Conservation (phyloP, 257 asterid species). For the Ajuga chamaepitys region DNA sequence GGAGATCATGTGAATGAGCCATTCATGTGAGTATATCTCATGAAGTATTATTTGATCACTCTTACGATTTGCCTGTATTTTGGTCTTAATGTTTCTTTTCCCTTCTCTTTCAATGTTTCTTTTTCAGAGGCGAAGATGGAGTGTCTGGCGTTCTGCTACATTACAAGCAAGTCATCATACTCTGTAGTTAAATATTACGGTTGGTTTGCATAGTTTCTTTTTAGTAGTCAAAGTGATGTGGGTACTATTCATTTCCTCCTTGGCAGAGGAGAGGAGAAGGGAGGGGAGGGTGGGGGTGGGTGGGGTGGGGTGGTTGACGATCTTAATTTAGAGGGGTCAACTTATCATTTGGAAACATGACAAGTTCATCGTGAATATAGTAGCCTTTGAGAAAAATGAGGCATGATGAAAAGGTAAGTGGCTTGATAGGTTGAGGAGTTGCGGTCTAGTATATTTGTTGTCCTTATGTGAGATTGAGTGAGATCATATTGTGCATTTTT, state of each 20-base stretch:
- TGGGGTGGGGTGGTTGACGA: too few relatives aligned
- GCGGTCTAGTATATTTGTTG: not conserved
- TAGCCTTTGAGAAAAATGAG: not conserved
- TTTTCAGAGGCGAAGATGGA: slow-evolving; percentile 89
- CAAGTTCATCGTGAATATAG: not conserved
- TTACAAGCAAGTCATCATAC: slow-evolving; percentile 97
- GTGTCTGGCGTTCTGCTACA: slow-evolving; percentile 96
- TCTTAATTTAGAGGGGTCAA: not conserved
- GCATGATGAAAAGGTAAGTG: too few relatives aligned
- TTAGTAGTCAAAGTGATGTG: too few relatives aligned
- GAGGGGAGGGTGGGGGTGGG: too few relatives aligned
- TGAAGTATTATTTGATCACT: not conserved
- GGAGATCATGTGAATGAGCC: slow-evolving; percentile 98
- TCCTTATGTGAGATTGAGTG: not conserved
- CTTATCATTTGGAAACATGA: not conserved
- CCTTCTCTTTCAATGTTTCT: not conserved
- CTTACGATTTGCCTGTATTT: slow-evolving; percentile 10
- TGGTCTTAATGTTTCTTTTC: slow-evolving; percentile 18
- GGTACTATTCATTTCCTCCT: too few relatives aligned
- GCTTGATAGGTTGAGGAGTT: too few relatives aligned
- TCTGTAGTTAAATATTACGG: slow-evolving; percentile 42
- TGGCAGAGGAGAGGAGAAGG: too few relatives aligned
- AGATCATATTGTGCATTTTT: too few relatives aligned
- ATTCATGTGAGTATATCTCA: slow-evolving; percentile 59
- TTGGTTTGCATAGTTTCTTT: slow-evolving; percentile 45